Evolutionary conservation across 176 grass and related monocot genomes (phyloP), one percentile per base, ranked within the genome.

Genomic region (Aegilops tauschii): DNA sequence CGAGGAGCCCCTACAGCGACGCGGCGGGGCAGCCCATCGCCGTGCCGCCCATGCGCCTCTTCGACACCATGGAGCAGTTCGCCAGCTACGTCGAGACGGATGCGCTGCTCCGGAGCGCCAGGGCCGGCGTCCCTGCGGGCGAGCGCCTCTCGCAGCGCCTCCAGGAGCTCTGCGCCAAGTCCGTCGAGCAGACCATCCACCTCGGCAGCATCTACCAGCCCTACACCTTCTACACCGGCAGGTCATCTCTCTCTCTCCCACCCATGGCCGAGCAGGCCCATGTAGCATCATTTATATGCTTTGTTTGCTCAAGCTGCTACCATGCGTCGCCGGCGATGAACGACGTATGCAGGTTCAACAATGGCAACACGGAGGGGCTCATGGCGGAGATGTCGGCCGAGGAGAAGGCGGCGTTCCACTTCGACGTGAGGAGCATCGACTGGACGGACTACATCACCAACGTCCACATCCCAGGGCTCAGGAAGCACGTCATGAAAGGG

Each of bases 201-300:
- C 83, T 98, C 58, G 93, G 93, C 49, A 94, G 73, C 82, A 94
- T 98, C 59, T 98, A 95, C 84, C 81, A 94, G 90, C 96, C 93
- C 9, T 98, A 98, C 70, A 94, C 96, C 65, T 98, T 98, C 90
- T 95, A 98, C 77, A 13, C 82, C 82, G 96, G 96, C 86, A 95
- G 93, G 93, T 94, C 31, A 13, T 21, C 52, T 58, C 54, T 58
- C 16, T 36, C 35, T 36, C 35, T 36, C 35, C 17, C 54, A 5
- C 54, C 6, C 54, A 58, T 21, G 54, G 54, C 52, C 35, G 1
- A 36, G 35, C 35, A 36, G 35, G 6, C 35, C 35, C 35, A 36
- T 36, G 35, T 36, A 36, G 35, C 35, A 36, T 17, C 52, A 17
- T 56, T 56, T 20, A 56, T 56, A 58, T 58, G 18, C 8, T 18